phyloP scores from a whole-genome alignment of 345 rosid genomes.

The Bruguiera sexangula region DNA sequence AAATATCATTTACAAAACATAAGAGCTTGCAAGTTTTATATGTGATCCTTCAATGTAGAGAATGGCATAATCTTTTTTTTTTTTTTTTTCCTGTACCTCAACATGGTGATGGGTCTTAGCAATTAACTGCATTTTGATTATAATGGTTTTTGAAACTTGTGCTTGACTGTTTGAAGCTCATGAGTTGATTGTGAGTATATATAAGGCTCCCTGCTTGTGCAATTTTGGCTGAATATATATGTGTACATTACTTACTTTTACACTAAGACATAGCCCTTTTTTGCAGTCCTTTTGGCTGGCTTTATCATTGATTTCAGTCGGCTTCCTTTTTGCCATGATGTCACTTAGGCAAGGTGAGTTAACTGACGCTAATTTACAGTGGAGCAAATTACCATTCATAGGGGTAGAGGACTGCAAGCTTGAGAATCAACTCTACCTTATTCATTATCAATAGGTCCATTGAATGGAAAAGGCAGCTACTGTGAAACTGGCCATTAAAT shows the following conservation, averaged over 20 bases:
- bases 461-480: not conserved
- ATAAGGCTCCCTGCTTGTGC: not conserved
- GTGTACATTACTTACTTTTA: not conserved
- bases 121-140: not conserved
- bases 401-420: not conserved
- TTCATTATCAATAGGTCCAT: not conserved
- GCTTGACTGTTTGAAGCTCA: not conserved
- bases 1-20: no score
- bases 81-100: not conserved
- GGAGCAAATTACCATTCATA: not conserved
- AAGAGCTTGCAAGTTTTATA: no score
- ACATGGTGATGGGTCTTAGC: not conserved
- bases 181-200: not conserved
- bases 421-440: not conserved
- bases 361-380: not conserved
- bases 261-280: constrained; percentile 9
- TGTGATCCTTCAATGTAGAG: not conserved
- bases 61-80: not conserved
- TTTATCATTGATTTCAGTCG: constrained; percentile 49
- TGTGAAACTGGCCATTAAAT: no score
- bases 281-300: constrained; percentile 81
- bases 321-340: constrained; percentile 53
- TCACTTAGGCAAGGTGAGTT: constrained; percentile 76
- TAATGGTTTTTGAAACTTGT: not conserved
- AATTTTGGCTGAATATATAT: not conserved